These are phyloP conservation scores for Discostella stelligera DNA, from an alignment of 352 stramenopile genomes.

Conservation along the genomic window DNA sequence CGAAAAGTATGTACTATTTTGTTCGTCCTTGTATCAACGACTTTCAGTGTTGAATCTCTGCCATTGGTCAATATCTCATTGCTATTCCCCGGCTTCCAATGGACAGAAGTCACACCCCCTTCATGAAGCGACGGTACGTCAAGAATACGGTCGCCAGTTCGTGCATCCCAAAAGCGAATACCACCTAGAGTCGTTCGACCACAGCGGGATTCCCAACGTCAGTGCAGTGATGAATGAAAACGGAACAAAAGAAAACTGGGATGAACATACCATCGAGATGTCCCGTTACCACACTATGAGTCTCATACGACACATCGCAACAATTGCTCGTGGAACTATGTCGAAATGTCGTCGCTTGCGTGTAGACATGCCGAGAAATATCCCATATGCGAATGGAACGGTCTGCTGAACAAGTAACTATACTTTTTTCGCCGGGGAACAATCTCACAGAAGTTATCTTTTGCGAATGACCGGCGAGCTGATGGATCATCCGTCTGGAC, in stretches of 20 bases:
- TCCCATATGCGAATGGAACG: conserved; percentile 80
- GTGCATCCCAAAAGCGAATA: conserved; percentile 71
- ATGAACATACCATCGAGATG: conserved; percentile 65
- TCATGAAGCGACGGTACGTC: conserved; percentile 72
- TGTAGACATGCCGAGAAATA: conserved; percentile 78
- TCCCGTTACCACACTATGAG: conserved; percentile 52
- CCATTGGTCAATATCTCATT: conserved; percentile 79
- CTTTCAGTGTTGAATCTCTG: conserved; percentile 70
- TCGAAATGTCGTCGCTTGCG: conserved; percentile 69
- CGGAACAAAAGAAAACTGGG: neutral
- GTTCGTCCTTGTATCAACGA: conserved; percentile 70
- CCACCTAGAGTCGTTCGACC: conserved; percentile 1
- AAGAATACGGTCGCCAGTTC: conserved; percentile 54
- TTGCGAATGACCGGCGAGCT: conserved; percentile 76
- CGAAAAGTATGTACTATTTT: conserved; percentile 57
- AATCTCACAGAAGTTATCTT: conserved; percentile 79
- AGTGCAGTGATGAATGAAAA: neutral
- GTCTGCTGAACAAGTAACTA: conserved; percentile 76
- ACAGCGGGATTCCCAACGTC: neutral
- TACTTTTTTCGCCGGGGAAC: conserved; percentile 59
- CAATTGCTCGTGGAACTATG: conserved; percentile 74
- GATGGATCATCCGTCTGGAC: conserved; percentile 79
- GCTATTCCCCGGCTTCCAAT: conserved; percentile 67
- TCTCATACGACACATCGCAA: conserved; percentile 62
- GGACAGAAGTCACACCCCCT: conserved; percentile 70